phyloP scores from a whole-genome alignment of 2,329 filamentous ascomycete genomes.

The Didymella arachidicola region DNA sequence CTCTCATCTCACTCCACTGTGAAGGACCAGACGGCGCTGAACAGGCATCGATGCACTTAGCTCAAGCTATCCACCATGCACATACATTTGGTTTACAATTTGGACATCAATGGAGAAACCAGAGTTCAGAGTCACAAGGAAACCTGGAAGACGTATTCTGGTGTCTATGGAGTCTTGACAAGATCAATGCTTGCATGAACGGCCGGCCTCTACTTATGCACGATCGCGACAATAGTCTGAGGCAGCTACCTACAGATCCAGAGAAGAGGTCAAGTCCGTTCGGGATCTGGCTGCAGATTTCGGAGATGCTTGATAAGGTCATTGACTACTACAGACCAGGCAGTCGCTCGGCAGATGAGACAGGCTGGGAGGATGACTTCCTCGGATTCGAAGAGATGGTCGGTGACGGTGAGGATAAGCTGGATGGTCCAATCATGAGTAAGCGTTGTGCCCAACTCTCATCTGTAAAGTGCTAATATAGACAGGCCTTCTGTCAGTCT shows the following conservation, averaged over 20 bases:
- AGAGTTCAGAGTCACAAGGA: constrained; percentile 49
- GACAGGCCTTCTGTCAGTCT: constrained; percentile 61
- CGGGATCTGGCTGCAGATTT: constrained; percentile 57
- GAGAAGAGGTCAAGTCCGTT: constrained; percentile 57
- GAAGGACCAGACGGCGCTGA: constrained; percentile 59
- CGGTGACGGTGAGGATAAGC: constrained; percentile 49
- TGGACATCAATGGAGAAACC: constrained; percentile 50
- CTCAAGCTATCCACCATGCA: constrained; percentile 59
- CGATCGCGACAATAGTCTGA: constrained; percentile 57
- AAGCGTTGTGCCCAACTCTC: constrained; percentile 11
- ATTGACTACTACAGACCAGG: constrained; percentile 58
- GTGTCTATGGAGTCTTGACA: constrained; percentile 60
- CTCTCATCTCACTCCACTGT: constrained; percentile 57
- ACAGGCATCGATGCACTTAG: constrained; percentile 56
- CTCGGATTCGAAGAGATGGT: constrained; percentile 57
- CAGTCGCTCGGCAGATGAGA: constrained; percentile 48
- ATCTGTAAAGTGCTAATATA: constrained; percentile 16
- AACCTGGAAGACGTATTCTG: constrained; percentile 58
- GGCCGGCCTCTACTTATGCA: constrained; percentile 58
- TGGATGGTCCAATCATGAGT: constrained; percentile 50
- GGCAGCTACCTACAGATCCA: constrained; percentile 50
- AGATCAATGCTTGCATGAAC: constrained; percentile 57
- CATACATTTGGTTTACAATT: constrained; percentile 60
- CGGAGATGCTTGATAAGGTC: constrained; percentile 56
- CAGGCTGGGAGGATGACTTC: constrained; percentile 58